A percentile compares a stretch with the other conserved stretches of the same genome.
Conservation (phyloP, 495 filamentous ascomycete genomes). For the Clavariopsis aquatica region DNA sequence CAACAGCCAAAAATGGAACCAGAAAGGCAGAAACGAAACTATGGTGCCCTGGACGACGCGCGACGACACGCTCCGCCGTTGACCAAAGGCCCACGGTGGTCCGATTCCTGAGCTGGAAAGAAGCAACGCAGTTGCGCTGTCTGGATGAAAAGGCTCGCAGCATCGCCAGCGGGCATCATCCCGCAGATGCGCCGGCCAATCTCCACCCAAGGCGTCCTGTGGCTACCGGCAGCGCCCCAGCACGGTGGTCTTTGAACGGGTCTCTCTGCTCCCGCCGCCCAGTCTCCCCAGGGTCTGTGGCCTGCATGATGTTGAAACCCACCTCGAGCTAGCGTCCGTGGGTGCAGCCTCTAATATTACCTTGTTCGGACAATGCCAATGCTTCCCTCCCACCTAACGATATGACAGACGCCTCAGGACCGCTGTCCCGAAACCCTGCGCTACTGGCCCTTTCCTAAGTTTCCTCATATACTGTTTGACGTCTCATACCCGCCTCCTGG, state of each 20-base stretch:
- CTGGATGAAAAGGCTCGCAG: neutral
- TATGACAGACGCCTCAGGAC: conserved; percentile 41
- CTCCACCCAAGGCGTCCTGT: conserved; percentile 14
- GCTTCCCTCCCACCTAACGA: conserved; percentile 26
- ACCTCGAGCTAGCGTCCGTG: conserved; percentile 33
- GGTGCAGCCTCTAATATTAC: conserved; percentile 29
- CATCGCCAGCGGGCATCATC: neutral
- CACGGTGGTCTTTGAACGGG: conserved; percentile 24
- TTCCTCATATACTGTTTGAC: conserved; percentile 40
- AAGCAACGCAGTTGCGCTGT: neutral
- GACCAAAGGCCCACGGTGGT: neutral
- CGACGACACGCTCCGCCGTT: neutral
- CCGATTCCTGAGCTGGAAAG: neutral
- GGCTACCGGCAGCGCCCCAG: conserved; percentile 18
- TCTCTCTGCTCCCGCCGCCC: conserved; percentile 28
- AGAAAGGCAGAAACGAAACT: conserved; percentile 26
- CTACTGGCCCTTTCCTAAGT: conserved; percentile 26
- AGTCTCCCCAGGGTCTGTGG: conserved; percentile 13
- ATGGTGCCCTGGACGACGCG: conserved; percentile 11
- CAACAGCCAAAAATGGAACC: conserved; percentile 1
- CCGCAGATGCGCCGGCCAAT: conserved; percentile 9
- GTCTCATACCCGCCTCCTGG: conserved; percentile 38
- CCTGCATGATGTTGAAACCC: conserved; percentile 41
- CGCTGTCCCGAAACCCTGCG: conserved; percentile 39
- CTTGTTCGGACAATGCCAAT: conserved; percentile 29